A percentile compares a stretch with the other conserved stretches of the same genome.
Conservation (phyloP, 2,329 filamentous ascomycete species). For the Graphilbum ipis-grandicollis region DNA sequence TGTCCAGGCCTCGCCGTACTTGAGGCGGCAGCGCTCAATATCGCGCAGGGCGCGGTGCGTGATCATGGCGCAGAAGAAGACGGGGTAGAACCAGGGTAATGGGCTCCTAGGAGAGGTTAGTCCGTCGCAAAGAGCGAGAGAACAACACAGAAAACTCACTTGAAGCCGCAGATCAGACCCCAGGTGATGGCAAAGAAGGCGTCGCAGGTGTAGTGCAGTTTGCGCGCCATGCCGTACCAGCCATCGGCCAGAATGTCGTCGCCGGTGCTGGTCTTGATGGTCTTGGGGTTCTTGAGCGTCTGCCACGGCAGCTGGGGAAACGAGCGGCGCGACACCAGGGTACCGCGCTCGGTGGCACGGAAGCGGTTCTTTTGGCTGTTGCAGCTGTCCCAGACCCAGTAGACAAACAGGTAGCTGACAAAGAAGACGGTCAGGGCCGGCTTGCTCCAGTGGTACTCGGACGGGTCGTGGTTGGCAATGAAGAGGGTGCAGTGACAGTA, state of each 20-base stretch:
- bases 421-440: slow-evolving; percentile 44
- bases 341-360: slow-evolving; percentile 52
- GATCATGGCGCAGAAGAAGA: slow-evolving; percentile 74
- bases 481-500: slow-evolving; percentile 78
- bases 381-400: slow-evolving; percentile 72
- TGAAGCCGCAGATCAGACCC: slow-evolving; percentile 68
- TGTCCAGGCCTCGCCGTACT: slow-evolving; percentile 38
- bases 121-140: background rate
- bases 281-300: slow-evolving; percentile 52
- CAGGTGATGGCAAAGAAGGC: slow-evolving; percentile 60
- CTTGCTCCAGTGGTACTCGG: slow-evolving; percentile 49
- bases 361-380: slow-evolving; percentile 79
- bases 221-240: slow-evolving; percentile 60
- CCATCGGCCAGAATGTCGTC: slow-evolving; percentile 58
- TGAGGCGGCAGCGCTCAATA: slow-evolving; percentile 57
- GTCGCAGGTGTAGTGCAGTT: slow-evolving; percentile 70
- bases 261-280: slow-evolving; percentile 50
- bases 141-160: slow-evolving; percentile 10
- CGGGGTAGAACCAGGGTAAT: slow-evolving; percentile 81
- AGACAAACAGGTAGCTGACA: slow-evolving; percentile 51
- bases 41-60: slow-evolving; percentile 61
- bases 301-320: slow-evolving; percentile 74
- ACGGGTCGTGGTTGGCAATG: slow-evolving; percentile 56
- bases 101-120: slow-evolving; percentile 30
- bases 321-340: slow-evolving; percentile 43